Conservation (phyloP, 1,139 yeast genomes). For the Candida frijolesensis region DNA sequence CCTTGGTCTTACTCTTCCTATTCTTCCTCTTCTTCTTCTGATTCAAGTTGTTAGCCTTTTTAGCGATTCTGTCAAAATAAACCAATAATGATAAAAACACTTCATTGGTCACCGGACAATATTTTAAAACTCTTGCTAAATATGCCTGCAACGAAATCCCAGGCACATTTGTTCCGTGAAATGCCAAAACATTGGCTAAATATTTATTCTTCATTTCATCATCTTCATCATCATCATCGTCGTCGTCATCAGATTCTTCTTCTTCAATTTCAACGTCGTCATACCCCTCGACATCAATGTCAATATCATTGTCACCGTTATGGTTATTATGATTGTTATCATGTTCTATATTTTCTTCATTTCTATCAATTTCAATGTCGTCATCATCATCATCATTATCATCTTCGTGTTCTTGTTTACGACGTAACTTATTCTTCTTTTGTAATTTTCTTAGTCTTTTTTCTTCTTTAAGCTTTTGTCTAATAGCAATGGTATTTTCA, state of each 20-base stretch:
- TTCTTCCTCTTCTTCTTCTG: conserved; percentile 23
- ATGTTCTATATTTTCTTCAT: conserved; percentile 10
- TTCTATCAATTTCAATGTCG: conserved; percentile 16
- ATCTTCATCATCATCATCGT: conserved; percentile 41
- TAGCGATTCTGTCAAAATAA: conserved; percentile 92
- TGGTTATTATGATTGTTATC: conserved; percentile 16
- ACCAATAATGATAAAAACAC: conserved; percentile 88
- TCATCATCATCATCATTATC: conserved; percentile 14
- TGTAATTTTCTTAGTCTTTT: conserved; percentile 30
- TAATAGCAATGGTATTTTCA: conserved; percentile 50
- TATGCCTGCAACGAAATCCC: conserved; percentile 91
- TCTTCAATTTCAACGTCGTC: conserved; percentile 18
- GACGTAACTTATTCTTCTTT: conserved; percentile 17
- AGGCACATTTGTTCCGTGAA: conserved; percentile 95
- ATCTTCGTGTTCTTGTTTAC: conserved; percentile 9
- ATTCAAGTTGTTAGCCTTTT: conserved; percentile 67
- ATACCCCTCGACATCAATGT: conserved; percentile 6
- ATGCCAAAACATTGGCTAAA: conserved; percentile 79
- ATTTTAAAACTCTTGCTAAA: conserved; percentile 84
- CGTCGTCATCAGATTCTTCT: conserved; percentile 22
- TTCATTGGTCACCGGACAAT: conserved; percentile 97
- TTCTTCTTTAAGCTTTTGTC: conserved; percentile 46
- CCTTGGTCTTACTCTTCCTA: too few relatives aligned
- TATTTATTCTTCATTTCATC: conserved; percentile 56
- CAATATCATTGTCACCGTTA: neutral